These are phyloP conservation scores for Apophysomyces variabilis DNA, from an alignment of 371 early-diverging fungal genomes.

Conservation along the genomic window DNA sequence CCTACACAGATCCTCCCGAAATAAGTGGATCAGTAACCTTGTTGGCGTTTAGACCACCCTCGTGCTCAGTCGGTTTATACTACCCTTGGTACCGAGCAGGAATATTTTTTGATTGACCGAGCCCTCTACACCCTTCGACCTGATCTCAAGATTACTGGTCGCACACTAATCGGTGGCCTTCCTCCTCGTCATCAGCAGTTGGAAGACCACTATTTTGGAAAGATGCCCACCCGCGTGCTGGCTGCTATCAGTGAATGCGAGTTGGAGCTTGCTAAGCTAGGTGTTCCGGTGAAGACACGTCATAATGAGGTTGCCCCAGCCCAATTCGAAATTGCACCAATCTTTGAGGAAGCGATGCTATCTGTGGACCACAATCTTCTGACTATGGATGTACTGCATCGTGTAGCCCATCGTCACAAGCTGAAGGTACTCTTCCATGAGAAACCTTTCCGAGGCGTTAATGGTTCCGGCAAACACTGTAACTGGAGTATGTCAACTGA, in stretches of 20 bases:
- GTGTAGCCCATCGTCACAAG: conserved; percentile 96
- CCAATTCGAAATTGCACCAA: conserved; percentile 98
- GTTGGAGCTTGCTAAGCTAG: conserved; percentile 90
- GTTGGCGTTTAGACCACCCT: conserved; percentile 23
- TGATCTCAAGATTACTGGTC: conserved; percentile 95
- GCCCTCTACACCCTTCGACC: conserved; percentile 89
- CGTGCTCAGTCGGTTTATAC: conserved; percentile 81
- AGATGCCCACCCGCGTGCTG: conserved; percentile 92
- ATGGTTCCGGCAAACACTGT: conserved; percentile 99
- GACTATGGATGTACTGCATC: conserved; percentile 96
- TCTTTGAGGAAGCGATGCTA: conserved; percentile 94
- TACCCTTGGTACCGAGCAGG: conserved; percentile 97
- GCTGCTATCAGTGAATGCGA: conserved; percentile 92
- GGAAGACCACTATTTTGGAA: conserved; percentile 99
- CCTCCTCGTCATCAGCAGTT: conserved; percentile 98
- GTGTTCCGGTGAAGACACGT: conserved; percentile 98
- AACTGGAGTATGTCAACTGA: conserved; percentile 98
- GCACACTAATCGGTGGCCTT: conserved; percentile 91
- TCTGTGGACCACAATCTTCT: conserved; percentile 98
- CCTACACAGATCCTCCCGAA: not conserved
- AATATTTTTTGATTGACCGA: conserved; percentile 97
- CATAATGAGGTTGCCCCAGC: conserved; percentile 99
- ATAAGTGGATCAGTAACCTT: not conserved
- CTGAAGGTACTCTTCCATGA: conserved; percentile 97
- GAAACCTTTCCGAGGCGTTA: conserved; percentile 98